phyloP scores from a whole-genome alignment of 768 basidiomycete genomes.

The Pleurotus sapidus region DNA sequence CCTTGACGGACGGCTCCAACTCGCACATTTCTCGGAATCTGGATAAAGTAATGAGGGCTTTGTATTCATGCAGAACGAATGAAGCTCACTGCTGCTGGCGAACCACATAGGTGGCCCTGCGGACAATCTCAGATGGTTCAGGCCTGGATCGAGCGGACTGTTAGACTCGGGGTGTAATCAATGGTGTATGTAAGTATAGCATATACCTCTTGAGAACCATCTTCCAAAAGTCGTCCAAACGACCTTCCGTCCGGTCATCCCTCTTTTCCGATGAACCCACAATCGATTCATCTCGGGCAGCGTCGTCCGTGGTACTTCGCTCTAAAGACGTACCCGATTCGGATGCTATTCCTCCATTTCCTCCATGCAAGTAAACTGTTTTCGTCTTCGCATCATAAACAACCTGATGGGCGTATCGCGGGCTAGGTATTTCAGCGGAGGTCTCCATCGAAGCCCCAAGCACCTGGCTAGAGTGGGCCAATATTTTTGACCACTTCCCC shows the following conservation, averaged over 20 bases:
- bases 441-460: constrained; percentile 8
- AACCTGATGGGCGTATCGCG: constrained; percentile 78
- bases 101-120: constrained; percentile 59
- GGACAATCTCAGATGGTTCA: constrained; percentile 58
- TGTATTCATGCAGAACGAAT: neutral
- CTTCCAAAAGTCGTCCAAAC: constrained; percentile 79
- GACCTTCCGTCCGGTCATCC: constrained; percentile 34
- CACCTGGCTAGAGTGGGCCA: constrained; percentile 14
- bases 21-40: constrained; percentile 87
- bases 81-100: constrained; percentile 68
- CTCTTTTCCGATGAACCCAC: constrained; percentile 15
- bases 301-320: constrained; percentile 9
- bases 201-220: constrained; percentile 65
- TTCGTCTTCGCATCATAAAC: constrained; percentile 62
- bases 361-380: constrained; percentile 70
- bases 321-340: neutral
- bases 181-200: neutral
- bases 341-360: constrained; percentile 57
- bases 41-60: neutral
- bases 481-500: constrained; percentile 63
- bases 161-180: too few relatives aligned
- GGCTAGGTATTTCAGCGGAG: constrained; percentile 40
- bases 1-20: constrained; percentile 55
- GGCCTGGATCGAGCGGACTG: constrained; percentile 36
- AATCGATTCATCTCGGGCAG: constrained; percentile 16